Evolutionary conservation across 352 stramenopile species (phyloP).

Genomic region (Phytophthora tentaculata): DNA sequence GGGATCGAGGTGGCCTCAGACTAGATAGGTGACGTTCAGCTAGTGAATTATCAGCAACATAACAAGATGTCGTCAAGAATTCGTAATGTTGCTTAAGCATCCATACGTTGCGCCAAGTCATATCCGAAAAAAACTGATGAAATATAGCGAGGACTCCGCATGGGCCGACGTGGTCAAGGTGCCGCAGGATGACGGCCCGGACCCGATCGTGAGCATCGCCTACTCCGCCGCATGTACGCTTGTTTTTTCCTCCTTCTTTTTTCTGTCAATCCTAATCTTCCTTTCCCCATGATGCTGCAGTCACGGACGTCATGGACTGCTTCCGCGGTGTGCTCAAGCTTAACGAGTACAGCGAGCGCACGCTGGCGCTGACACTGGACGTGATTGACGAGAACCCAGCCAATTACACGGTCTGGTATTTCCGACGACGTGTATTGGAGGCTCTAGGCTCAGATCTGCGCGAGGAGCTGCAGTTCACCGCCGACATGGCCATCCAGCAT

Average conservation of each 20-base stretch:
- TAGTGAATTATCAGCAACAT: conserved; percentile 8
- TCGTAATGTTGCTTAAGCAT: not conserved
- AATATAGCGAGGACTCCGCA: conserved; percentile 66
- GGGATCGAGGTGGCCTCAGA: no score
- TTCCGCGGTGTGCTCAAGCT: conserved; percentile 93
- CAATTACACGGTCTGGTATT: conserved; percentile 99
- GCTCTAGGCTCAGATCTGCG: conserved; percentile 72
- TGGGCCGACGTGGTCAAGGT: conserved; percentile 88
- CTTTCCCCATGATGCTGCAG: conserved; percentile 33
- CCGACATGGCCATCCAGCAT: conserved; percentile 91
- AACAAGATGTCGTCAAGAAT: not conserved
- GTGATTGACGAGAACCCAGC: conserved; percentile 96
- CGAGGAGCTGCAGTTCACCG: conserved; percentile 74
- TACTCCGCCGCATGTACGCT: conserved; percentile 79
- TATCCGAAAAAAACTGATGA: conserved; percentile 33
- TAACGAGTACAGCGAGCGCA: conserved; percentile 92
- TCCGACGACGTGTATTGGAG: conserved; percentile 91
- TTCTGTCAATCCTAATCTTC: conserved; percentile 1
- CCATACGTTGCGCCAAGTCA: conserved; percentile 6
- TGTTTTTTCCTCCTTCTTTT: conserved; percentile 6
- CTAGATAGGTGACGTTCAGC: no score
- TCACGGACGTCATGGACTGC: conserved; percentile 93
- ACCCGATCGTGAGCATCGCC: conserved; percentile 79
- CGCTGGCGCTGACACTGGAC: conserved; percentile 90
- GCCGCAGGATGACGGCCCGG: conserved; percentile 82